phyloP scores from a whole-genome alignment of 1,284 basidiomycete genomes.

The Vanrija humicola region DNA sequence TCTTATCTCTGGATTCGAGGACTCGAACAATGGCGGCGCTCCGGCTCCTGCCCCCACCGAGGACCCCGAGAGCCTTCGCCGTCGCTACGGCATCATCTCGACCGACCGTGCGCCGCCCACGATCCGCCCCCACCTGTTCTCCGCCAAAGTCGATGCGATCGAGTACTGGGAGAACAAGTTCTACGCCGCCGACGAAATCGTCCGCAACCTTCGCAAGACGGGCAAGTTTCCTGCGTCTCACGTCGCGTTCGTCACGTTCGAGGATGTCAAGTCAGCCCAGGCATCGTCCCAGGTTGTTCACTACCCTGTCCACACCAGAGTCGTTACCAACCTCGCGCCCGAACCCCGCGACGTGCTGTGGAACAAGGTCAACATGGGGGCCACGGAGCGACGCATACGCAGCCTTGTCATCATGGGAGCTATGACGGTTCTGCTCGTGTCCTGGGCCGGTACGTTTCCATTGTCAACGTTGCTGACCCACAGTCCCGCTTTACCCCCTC shows the following conservation, averaged over 20 bases:
- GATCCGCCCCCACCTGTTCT: slow-evolving; percentile 33
- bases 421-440: slow-evolving; percentile 68
- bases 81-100: slow-evolving; percentile 24
- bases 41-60: background rate
- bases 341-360: slow-evolving; percentile 96
- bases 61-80: slow-evolving; percentile 14
- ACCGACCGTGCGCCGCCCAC: slow-evolving; percentile 36
- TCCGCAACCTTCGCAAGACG: slow-evolving; percentile 41
- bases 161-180: slow-evolving; percentile 77
- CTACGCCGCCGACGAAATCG: slow-evolving; percentile 70
- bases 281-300: slow-evolving; percentile 83
- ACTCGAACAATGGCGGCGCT: slow-evolving; percentile 49
- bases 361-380: slow-evolving; percentile 74
- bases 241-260: slow-evolving; percentile 93
- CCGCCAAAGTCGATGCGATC: slow-evolving; percentile 70
- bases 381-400: slow-evolving; percentile 58
- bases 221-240: slow-evolving; percentile 71
- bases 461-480: background rate
- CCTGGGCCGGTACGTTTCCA: slow-evolving; percentile 61
- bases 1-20: slow-evolving; percentile 51
- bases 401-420: slow-evolving; percentile 65
- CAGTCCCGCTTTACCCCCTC: slow-evolving; percentile 75
- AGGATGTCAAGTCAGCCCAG: slow-evolving; percentile 90
- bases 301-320: slow-evolving; percentile 63
- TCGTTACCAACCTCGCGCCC: slow-evolving; percentile 71